These are phyloP conservation scores for Globisporangium megalacanthum DNA, from an alignment of 352 stramenopile genomes.

Conservation along the genomic window DNA sequence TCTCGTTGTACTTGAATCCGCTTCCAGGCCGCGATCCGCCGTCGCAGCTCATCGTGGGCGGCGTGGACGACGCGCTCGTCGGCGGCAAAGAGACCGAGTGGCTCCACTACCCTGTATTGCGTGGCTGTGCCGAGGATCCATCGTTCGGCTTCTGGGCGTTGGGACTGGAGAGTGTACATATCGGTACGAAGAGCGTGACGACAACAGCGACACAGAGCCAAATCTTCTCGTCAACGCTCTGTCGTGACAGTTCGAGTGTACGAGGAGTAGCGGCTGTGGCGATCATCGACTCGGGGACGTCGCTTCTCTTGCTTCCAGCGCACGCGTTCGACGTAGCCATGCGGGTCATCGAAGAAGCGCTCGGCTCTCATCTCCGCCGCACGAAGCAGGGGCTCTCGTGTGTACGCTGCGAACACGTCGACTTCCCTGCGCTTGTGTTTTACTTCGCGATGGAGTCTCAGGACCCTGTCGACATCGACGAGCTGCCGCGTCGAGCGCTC, in stretches of 20 bases:
- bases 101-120: conserved; percentile 20
- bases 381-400: conserved; percentile 17
- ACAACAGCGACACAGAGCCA: background rate
- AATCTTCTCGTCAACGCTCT: background rate
- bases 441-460: conserved; percentile 14
- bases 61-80: conserved; percentile 20
- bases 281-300: conserved; percentile 38
- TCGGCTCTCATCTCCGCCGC: conserved; percentile 15
- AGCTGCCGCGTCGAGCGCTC: conserved; percentile 7
- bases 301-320: conserved; percentile 22
- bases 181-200: background rate
- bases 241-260: too few relatives aligned
- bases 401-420: conserved; percentile 19
- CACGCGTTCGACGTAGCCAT: conserved; percentile 15
- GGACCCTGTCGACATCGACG: background rate
- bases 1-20: conserved; percentile 37
- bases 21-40: conserved; percentile 14
- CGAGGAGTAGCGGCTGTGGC: conserved; percentile 4
- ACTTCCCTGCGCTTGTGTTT: conserved; percentile 22
- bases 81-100: conserved; percentile 18
- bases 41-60: conserved; percentile 34
- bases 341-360: conserved; percentile 9
- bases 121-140: background rate
- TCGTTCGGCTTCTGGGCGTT: conserved; percentile 23
- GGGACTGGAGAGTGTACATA: conserved; percentile 7